Percentiles rank a stretch among this genome's conserved stretches.
Conservation (phyloP, 768 basidiomycete species). For the Candolleomyces eurysporus region DNA sequence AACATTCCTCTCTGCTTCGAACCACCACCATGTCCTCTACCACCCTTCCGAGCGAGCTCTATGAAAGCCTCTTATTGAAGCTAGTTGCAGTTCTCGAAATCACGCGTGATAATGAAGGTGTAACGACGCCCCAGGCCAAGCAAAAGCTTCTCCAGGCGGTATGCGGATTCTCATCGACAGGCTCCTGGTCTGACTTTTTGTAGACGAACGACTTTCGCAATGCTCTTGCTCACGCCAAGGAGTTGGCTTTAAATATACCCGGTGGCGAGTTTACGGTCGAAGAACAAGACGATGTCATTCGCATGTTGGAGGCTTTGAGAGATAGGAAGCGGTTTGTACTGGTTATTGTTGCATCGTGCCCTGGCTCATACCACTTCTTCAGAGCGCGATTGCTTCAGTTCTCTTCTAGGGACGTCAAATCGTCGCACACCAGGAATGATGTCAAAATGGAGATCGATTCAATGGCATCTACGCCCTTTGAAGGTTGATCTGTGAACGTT, state of each 20-base stretch:
- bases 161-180: slow-evolving; percentile 15
- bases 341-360: background rate
- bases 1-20: background rate
- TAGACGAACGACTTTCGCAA: slow-evolving; percentile 75
- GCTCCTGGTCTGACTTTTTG: background rate
- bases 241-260: slow-evolving; percentile 54
- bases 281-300: slow-evolving; percentile 71
- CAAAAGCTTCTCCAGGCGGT: slow-evolving; percentile 70
- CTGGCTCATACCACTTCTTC: background rate
- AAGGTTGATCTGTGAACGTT: slow-evolving; percentile 17
- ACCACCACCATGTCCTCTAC: slow-evolving; percentile 26
- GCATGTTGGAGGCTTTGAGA: slow-evolving; percentile 61
- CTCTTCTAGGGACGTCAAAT: slow-evolving; percentile 36
- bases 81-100: slow-evolving; percentile 60
- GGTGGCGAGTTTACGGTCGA: slow-evolving; percentile 70
- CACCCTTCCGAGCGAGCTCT: slow-evolving; percentile 45
- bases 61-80: slow-evolving; percentile 57
- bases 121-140: slow-evolving; percentile 54
- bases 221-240: slow-evolving; percentile 55
- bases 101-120: slow-evolving; percentile 55
- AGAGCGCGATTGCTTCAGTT: slow-evolving; percentile 60
- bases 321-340: slow-evolving; percentile 58
- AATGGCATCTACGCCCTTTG: slow-evolving; percentile 67
- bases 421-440: slow-evolving; percentile 22
- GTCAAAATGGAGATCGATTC: slow-evolving; percentile 70